phyloP scores from a whole-genome alignment of 805 yeast species.

The Millerozyma miso region DNA sequence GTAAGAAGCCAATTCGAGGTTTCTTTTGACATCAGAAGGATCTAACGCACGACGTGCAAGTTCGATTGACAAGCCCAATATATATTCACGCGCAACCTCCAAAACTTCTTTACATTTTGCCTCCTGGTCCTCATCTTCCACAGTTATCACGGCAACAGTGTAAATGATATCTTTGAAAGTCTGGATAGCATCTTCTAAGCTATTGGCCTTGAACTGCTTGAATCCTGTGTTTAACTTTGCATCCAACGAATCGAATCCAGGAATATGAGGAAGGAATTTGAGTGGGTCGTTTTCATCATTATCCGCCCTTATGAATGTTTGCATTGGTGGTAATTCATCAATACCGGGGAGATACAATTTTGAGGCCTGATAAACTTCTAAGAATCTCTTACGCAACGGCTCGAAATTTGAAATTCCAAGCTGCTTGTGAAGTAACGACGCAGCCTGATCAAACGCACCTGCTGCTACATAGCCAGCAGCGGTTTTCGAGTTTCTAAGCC shows the following conservation, averaged over 20 bases:
- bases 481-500: conserved; percentile 86
- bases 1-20: conserved; percentile 92
- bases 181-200: conserved; percentile 74
- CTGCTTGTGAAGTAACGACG: conserved; percentile 86
- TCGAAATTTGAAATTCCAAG: conserved; percentile 82
- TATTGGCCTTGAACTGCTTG: conserved; percentile 77
- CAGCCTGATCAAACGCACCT: conserved; percentile 95
- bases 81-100: conserved; percentile 79
- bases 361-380: conserved; percentile 78
- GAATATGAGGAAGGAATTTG: conserved; percentile 57
- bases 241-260: conserved; percentile 68
- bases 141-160: conserved; percentile 66
- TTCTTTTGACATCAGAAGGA: conserved; percentile 69
- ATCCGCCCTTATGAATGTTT: conserved; percentile 63
- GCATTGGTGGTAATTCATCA: conserved; percentile 68
- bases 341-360: conserved; percentile 72
- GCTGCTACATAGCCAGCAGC: conserved; percentile 94
- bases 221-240: conserved; percentile 67
- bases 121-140: conserved; percentile 70
- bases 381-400: conserved; percentile 78
- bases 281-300: conserved; percentile 50
- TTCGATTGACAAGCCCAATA: conserved; percentile 88
- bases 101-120: conserved; percentile 68
- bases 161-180: conserved; percentile 78
- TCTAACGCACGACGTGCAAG: conserved; percentile 80